Evolutionary conservation across 306 rosid species (phyloP).

Genomic region (Comarum palustre): DNA sequence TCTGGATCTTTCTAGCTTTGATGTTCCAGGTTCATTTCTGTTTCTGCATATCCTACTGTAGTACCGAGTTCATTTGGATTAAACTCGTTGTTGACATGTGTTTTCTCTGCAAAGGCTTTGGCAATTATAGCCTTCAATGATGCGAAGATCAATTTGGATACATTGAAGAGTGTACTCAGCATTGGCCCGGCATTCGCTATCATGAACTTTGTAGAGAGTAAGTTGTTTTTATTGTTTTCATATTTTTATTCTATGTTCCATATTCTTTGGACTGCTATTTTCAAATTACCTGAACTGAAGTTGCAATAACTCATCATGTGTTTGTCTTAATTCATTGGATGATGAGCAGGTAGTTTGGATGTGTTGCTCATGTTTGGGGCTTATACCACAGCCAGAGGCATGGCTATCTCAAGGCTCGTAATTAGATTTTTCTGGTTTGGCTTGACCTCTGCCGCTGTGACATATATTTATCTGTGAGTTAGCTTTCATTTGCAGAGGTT

Average conservation of each 20-base stretch:
- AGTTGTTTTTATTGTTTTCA: constrained; percentile 9
- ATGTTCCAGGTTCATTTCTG: constrained; percentile 75
- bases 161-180: constrained; percentile 73
- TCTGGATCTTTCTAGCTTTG: constrained; percentile 90
- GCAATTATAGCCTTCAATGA: constrained; percentile 76
- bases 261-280: constrained; percentile 10
- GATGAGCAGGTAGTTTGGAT: constrained; percentile 60
- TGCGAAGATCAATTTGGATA: constrained; percentile 49
- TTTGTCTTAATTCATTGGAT: constrained; percentile 16
- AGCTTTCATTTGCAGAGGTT: constrained; percentile 2
- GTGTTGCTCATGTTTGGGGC: constrained; percentile 95
- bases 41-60: constrained; percentile 10
- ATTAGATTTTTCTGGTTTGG: constrained; percentile 94
- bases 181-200: constrained; percentile 83
- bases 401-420: constrained; percentile 93
- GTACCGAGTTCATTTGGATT: constrained; percentile 18
- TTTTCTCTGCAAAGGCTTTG: constrained; percentile 54
- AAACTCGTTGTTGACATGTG: constrained; percentile 16
- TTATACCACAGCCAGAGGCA: constrained; percentile 84
- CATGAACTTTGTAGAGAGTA: constrained; percentile 86
- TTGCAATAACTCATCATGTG: background rate
- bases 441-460: constrained; percentile 63
- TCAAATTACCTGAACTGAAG: constrained; percentile 12
- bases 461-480: constrained; percentile 79
- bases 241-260: constrained; percentile 11